Evolutionary conservation across 257 asterid genomes (phyloP).

Genomic region (Solanum commersonii): DNA sequence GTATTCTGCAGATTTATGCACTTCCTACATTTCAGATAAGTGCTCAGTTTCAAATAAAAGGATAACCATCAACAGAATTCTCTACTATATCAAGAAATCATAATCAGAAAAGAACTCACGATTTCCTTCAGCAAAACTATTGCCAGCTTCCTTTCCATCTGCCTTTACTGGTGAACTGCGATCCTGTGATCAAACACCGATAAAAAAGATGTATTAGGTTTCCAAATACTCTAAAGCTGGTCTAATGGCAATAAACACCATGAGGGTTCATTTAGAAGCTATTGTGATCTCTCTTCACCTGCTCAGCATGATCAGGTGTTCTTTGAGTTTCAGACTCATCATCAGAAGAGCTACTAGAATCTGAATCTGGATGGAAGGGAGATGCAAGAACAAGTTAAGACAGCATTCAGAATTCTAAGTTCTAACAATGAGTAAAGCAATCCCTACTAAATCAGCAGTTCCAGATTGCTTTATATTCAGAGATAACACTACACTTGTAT

Average conservation of each 20-base stretch:
- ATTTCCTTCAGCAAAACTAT: conserved; percentile 31
- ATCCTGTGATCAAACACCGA: conserved; percentile 26
- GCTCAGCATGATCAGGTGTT: conserved; percentile 23
- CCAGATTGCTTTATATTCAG: neutral
- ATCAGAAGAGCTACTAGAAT: conserved; percentile 20
- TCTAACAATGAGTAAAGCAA: neutral
- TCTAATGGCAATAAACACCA: neutral
- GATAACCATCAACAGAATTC: neutral
- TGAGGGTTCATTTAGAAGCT: neutral
- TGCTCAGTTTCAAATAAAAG: neutral
- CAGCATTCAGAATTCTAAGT: neutral
- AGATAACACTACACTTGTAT: neutral
- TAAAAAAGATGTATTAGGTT: neutral
- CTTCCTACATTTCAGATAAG: neutral
- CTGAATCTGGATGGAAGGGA: conserved; percentile 32
- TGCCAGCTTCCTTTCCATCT: conserved; percentile 21
- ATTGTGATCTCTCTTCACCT: conserved; percentile 14
- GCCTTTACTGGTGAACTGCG: conserved; percentile 21
- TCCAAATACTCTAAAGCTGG: neutral
- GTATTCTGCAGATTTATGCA: neutral
- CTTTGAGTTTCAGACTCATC: conserved; percentile 40
- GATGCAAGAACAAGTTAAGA: neutral
- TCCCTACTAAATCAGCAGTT: neutral
- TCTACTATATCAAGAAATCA: neutral
- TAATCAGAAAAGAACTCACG: conserved; percentile 30